phyloP scores from a whole-genome alignment of 768 basidiomycete genomes.

The Boletus vinaceobasis region DNA sequence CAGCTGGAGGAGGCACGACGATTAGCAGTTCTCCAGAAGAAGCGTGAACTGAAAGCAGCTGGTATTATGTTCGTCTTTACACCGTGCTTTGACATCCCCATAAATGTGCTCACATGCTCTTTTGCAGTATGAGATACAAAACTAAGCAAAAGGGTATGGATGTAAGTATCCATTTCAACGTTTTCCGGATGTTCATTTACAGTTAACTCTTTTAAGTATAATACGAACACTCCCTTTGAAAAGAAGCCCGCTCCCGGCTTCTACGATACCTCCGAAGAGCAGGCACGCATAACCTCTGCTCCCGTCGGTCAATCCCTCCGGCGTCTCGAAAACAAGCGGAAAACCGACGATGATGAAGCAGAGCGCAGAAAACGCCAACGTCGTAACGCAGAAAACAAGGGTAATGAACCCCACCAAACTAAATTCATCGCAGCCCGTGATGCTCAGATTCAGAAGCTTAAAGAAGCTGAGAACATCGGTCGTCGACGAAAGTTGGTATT shows the following conservation, averaged over 20 bases:
- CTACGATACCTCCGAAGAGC: slow-evolving; percentile 94
- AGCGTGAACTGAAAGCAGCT: slow-evolving; percentile 94
- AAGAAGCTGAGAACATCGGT: slow-evolving; percentile 95
- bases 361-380: slow-evolving; percentile 89
- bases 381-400: slow-evolving; percentile 59
- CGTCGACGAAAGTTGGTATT: slow-evolving; percentile 79
- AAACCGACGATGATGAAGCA: slow-evolving; percentile 89
- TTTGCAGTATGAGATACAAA: slow-evolving; percentile 80
- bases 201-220: slow-evolving; percentile 58
- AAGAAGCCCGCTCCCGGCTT: slow-evolving; percentile 95
- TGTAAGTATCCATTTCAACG: slow-evolving; percentile 43
- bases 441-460: slow-evolving; percentile 95
- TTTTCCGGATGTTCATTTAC: not conserved
- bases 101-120: slow-evolving; percentile 1
- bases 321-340: slow-evolving; percentile 93
- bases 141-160: slow-evolving; percentile 98
- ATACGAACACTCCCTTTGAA: slow-evolving; percentile 97
- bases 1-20: slow-evolving; percentile 95
- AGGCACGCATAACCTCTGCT: slow-evolving; percentile 79
- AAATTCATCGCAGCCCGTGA: slow-evolving; percentile 97
- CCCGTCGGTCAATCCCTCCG: slow-evolving; percentile 90
- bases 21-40: slow-evolving; percentile 94
- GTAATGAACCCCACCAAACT: slow-evolving; percentile 72
- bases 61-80: slow-evolving; percentile 78
- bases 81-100: not conserved